Conservation (phyloP, 1,284 basidiomycete species). For the Cryptococcus sp. region DNA sequence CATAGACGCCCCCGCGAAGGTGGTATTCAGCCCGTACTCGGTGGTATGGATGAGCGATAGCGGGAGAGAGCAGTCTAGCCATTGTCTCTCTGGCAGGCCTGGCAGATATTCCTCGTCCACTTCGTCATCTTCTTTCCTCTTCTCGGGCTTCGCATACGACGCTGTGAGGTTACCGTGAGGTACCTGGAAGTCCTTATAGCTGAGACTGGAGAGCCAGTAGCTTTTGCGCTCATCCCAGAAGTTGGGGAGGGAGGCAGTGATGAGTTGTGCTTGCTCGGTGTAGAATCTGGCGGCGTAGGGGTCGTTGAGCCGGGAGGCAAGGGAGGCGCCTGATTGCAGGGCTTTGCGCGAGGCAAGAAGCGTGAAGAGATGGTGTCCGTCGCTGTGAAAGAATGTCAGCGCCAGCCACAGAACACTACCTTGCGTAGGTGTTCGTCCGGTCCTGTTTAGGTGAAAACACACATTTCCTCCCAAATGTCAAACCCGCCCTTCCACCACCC, state of each 20-base stretch:
- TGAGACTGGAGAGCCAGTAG: slow-evolving; percentile 33
- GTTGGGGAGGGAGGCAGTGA: slow-evolving; percentile 30
- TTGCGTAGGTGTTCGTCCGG: no score
- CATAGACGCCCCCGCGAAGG: neutral
- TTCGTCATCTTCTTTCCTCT: neutral
- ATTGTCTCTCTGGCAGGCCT: slow-evolving; percentile 13
- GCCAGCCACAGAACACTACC: neutral
- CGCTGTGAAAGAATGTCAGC: slow-evolving; percentile 38
- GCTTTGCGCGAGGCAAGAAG: slow-evolving; percentile 47
- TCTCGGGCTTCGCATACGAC: no score
- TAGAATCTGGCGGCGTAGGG: slow-evolving; percentile 44
- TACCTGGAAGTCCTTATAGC: neutral
- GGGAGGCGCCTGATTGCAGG: slow-evolving; percentile 45
- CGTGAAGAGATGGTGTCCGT: slow-evolving; percentile 53
- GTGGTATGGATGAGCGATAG: slow-evolving; percentile 47
- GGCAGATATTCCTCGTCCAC: neutral
- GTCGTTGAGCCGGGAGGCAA: slow-evolving; percentile 48
- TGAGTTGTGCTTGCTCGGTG: slow-evolving; percentile 25
- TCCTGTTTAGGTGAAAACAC: slow-evolving; percentile 11
- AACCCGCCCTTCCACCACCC: slow-evolving; percentile 46
- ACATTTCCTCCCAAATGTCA: slow-evolving; percentile 50
- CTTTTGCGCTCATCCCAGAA: slow-evolving; percentile 45
- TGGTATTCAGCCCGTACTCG: slow-evolving; percentile 3
- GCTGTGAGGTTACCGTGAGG: neutral
- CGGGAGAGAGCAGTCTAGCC: slow-evolving; percentile 49